phyloP scores from a whole-genome alignment of 2,329 filamentous ascomycete species.

The Leptographium radiaticola region DNA sequence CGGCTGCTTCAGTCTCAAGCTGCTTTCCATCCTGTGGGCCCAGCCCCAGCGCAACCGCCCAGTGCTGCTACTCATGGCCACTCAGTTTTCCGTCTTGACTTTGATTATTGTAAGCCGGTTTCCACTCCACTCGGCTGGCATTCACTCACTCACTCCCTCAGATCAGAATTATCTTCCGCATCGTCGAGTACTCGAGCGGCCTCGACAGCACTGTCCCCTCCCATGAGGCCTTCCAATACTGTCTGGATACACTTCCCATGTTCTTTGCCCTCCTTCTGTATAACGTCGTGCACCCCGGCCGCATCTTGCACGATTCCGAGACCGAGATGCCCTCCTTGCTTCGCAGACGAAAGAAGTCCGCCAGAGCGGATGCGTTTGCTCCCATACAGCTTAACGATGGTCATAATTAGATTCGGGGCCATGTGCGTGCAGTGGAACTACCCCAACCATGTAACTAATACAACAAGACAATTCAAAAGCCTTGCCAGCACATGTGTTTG shows the following conservation, averaged over 20 bases:
- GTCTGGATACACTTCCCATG: conserved; percentile 42
- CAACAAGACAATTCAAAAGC: no score
- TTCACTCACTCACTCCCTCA: conserved; percentile 19
- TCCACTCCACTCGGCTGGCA: conserved; percentile 18
- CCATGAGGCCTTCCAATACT: conserved; percentile 32
- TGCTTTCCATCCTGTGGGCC: conserved; percentile 13
- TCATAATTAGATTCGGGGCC: no score
- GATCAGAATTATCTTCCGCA: conserved; percentile 46
- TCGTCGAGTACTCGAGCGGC: conserved; percentile 41
- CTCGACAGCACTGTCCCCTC: conserved; percentile 22
- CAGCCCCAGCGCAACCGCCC: conserved; percentile 9
- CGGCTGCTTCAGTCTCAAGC: conserved; percentile 19
- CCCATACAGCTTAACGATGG: background rate
- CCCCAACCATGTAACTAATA: no score
- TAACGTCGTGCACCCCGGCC: conserved; percentile 33
- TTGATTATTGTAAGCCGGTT: background rate
- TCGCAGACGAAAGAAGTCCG: background rate
- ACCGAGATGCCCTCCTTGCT: conserved; percentile 26
- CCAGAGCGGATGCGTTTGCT: background rate
- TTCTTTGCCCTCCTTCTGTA: conserved; percentile 28
- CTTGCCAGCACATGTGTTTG: no score
- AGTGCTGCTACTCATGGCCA: background rate
- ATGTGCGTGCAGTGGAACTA: no score
- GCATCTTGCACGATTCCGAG: conserved; percentile 28
- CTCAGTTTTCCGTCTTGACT: conserved; percentile 4